phyloP scores from a whole-genome alignment of 352 stramenopile genomes.

The Aphanomyces euteiches region DNA sequence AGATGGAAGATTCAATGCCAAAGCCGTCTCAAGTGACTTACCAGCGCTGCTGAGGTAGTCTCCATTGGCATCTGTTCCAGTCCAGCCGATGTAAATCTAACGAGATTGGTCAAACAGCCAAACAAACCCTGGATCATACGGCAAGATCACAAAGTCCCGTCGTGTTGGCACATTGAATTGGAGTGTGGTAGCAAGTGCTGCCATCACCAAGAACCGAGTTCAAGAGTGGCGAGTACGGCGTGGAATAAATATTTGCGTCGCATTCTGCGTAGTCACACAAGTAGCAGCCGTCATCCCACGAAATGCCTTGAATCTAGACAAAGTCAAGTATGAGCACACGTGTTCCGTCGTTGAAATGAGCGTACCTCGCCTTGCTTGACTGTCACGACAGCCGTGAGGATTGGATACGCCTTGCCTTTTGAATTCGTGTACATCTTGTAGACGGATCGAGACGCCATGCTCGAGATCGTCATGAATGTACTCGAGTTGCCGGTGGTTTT shows the following conservation, averaged over 20 bases:
- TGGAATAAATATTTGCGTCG: constrained; percentile 63
- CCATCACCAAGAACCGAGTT: constrained; percentile 45
- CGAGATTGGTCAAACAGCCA: too few relatives aligned
- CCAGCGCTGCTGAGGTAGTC: constrained; percentile 64
- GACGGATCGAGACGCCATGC: constrained; percentile 51
- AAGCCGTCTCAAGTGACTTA: background rate
- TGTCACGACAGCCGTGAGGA: constrained; percentile 73
- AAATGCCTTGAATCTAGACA: constrained; percentile 61
- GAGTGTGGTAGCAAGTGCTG: constrained; percentile 60
- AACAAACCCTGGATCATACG: background rate
- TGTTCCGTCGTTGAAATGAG: background rate
- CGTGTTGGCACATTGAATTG: constrained; percentile 38
- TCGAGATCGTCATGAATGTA: constrained; percentile 67
- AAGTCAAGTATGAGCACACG: background rate
- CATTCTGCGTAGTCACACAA: constrained; percentile 58
- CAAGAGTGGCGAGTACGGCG: constrained; percentile 47
- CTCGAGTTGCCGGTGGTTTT: constrained; percentile 40
- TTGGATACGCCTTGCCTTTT: constrained; percentile 53
- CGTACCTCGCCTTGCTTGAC: constrained; percentile 64
- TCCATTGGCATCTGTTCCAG: constrained; percentile 68
- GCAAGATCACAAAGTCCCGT: constrained; percentile 38
- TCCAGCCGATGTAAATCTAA: constrained; percentile 78
- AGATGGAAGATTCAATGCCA: constrained; percentile 20
- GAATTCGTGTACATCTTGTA: constrained; percentile 70
- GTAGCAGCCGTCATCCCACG: constrained; percentile 80